These are phyloP conservation scores for Diophrys sp. DNA, from an alignment of 73 alveolate species.

Conservation along the genomic window DNA sequence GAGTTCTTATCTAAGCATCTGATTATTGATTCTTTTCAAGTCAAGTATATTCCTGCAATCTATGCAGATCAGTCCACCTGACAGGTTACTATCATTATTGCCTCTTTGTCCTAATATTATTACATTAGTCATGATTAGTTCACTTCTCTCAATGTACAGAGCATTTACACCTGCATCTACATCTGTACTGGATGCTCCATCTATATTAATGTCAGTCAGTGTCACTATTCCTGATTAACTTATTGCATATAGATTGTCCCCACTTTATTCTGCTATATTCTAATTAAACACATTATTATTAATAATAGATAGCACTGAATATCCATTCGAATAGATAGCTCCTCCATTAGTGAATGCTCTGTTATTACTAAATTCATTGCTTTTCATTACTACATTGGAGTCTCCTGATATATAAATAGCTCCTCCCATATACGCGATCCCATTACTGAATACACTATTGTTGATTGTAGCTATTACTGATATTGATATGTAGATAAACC, in stretches of 20 bases:
- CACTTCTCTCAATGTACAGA: neutral
- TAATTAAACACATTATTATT: neutral
- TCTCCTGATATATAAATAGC: slow-evolving; percentile 16
- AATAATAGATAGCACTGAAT: neutral
- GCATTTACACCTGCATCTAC: slow-evolving; percentile 8
- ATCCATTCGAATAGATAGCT: slow-evolving; percentile 41
- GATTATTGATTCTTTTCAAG: too few species aligned
- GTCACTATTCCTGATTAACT: neutral
- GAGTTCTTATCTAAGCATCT: too few species aligned
- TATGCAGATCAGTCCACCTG: neutral
- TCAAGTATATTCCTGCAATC: too few species aligned
- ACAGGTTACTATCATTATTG: neutral
- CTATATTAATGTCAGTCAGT: neutral
- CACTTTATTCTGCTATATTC: slow-evolving; percentile 8
- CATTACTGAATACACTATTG: neutral
- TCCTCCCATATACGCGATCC: slow-evolving; percentile 18
- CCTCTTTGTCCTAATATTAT: neutral
- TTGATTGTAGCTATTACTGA: neutral
- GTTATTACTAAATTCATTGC: neutral
- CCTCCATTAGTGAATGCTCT: slow-evolving; percentile 29
- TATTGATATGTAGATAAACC: slow-evolving; percentile 4
- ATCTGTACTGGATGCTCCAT: neutral
- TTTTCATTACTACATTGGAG: neutral
- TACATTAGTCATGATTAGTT: neutral
- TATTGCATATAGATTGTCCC: slow-evolving; percentile 21